Base-by-base conservation (phyloP, 345 rosid species). In the Diplotaxis tenuifolia region DNA sequence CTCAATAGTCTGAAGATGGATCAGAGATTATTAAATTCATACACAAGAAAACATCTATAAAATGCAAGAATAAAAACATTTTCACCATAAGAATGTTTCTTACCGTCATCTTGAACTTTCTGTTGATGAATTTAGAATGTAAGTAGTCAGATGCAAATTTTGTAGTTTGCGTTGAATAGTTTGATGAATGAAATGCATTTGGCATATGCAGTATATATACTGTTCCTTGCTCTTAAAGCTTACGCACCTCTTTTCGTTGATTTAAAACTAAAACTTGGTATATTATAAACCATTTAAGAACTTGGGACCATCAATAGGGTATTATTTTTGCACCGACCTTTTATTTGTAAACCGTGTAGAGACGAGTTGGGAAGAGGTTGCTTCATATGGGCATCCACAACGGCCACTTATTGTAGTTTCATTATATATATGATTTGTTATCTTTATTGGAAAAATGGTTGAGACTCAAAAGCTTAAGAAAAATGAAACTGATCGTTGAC, bases 1-100 rank as follows among this genome's bases (percentile, higher is more conserved):
- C 78, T 93, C 96, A 53, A 73, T 83, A 47, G 86, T 86, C 90
- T 93, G 84, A 75, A 38, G 25, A 55, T 62, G 18, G 3, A 56
- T 45, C 9, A 31, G 2, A 55, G 42, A 64, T 22, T 32, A 66
- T 67, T 32, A 28, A 25, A 10, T 40, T 19, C 66, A 20, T 47
- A 1, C 3, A 64, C 2, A 16, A 15, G 34, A 64, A 55, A 49
- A 63, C 4, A 32, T 22, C 9, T 42, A 14, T 16, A 42, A 42
- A 14, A 42, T n/a, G 50, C 50, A 42, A 42, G 50, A 42, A 14
- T 5, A 40, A 5, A 40, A 5, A 42, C n/a, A 12, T 5, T 12
- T 42, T 42, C 18, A 72, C 49, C 52, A 42, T 52, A n/a, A 42
- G 5, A 60, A 3, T 1, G 0, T 16, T 67, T 31, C 66, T 68